These are phyloP conservation scores for Alternaria metachromatica DNA, from an alignment of 2,329 filamentous ascomycete species.

Conservation along the genomic window DNA sequence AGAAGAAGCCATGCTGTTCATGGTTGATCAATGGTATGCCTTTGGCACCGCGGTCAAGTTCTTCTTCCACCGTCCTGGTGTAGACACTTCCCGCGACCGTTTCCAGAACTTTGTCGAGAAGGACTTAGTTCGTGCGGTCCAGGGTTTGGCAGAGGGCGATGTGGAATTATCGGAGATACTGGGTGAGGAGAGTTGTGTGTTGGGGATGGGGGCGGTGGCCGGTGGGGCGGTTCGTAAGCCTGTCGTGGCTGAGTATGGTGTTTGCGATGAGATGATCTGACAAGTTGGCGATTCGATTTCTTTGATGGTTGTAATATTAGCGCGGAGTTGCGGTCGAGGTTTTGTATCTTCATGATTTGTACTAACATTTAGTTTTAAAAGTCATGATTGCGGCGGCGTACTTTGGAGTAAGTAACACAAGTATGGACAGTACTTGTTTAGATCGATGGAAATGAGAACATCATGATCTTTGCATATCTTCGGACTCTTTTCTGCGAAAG, in stretches of 20 bases:
- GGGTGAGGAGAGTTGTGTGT: conserved; percentile 7
- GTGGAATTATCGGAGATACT: conserved; percentile 5
- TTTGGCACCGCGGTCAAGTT: conserved; percentile 5
- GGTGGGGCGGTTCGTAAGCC: neutral
- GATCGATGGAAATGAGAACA: neutral
- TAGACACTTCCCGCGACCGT: neutral
- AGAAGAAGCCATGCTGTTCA: neutral
- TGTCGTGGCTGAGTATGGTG: neutral
- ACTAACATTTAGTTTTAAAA: neutral
- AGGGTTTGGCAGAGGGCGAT: neutral
- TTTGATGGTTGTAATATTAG: neutral
- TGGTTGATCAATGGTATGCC: neutral
- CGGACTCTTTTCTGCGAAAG: neutral
- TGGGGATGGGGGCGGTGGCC: neutral
- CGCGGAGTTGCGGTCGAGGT: neutral
- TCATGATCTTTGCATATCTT: neutral
- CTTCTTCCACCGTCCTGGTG: conserved; percentile 1
- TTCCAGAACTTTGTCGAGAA: conserved; percentile 4
- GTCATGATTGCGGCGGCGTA: too few species aligned
- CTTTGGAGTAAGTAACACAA: neutral
- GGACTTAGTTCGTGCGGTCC: neutral
- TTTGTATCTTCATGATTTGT: neutral
- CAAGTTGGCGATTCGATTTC: neutral
- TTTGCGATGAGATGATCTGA: neutral
- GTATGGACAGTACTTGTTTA: neutral